These are phyloP conservation scores for Suillus americanus DNA, from an alignment of 768 basidiomycete genomes.

Conservation along the genomic window DNA sequence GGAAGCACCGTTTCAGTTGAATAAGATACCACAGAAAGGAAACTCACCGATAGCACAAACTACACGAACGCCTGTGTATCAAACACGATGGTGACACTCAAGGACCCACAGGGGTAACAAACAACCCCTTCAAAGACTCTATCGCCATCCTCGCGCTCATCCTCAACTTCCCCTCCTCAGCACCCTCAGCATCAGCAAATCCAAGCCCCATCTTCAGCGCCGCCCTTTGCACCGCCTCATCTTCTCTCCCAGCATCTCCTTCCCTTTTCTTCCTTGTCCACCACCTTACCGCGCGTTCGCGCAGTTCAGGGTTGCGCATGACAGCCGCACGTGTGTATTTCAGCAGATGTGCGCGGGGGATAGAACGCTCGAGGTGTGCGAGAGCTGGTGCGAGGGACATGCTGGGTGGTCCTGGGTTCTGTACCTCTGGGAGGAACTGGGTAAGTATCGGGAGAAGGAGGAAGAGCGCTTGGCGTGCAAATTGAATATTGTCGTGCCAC, in stretches of 20 bases:
- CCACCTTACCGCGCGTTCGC: slow-evolving; percentile 48
- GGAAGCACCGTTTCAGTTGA: background rate
- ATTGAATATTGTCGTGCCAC: slow-evolving; percentile 67
- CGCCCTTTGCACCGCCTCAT: slow-evolving; percentile 44
- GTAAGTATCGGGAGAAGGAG: slow-evolving; percentile 53
- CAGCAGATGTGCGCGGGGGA: slow-evolving; percentile 52
- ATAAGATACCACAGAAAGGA: background rate
- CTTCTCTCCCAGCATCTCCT: slow-evolving; percentile 47
- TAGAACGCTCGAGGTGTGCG: slow-evolving; percentile 33
- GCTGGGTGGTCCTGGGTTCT: slow-evolving; percentile 30
- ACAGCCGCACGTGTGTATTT: slow-evolving; percentile 57
- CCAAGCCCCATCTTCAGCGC: slow-evolving; percentile 47
- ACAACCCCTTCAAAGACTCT: slow-evolving; percentile 25
- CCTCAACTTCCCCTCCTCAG: slow-evolving; percentile 25
- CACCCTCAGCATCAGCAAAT: slow-evolving; percentile 24
- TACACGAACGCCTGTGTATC: background rate
- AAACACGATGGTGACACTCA: background rate
- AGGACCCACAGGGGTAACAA: slow-evolving; percentile 8
- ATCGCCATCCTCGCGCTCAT: slow-evolving; percentile 25
- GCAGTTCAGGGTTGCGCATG: slow-evolving; percentile 50
- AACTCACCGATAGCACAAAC: background rate
- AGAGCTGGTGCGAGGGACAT: slow-evolving; percentile 20
- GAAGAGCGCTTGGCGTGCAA: slow-evolving; percentile 57
- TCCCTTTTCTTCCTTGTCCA: slow-evolving; percentile 58
- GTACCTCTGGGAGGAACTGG: slow-evolving; percentile 31